A percentile compares a stretch with the other conserved stretches of the same genome.
These are phyloP conservation scores for Westerdykella aurantiaca DNA, from an alignment of 2,329 filamentous ascomycete genomes.

Conservation along the genomic window DNA sequence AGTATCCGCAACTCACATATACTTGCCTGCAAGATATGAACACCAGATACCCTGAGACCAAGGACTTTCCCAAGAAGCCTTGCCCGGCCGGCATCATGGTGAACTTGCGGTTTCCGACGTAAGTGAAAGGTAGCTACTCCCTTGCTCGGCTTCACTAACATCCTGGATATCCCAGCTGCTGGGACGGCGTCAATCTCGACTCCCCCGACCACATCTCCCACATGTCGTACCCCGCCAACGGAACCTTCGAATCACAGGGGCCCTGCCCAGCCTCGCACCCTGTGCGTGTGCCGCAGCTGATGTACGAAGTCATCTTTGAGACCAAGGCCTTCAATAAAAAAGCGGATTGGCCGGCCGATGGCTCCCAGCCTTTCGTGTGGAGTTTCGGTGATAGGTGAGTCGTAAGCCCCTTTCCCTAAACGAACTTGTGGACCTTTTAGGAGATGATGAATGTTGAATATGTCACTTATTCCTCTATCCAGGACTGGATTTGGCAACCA, in stretches of 20 bases:
- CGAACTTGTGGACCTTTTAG: background rate
- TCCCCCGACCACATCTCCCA: conserved; percentile 21
- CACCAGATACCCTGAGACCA: conserved; percentile 39
- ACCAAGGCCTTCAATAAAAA: conserved; percentile 33
- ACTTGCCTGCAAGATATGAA: conserved; percentile 40
- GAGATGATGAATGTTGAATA: background rate
- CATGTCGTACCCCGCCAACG: conserved; percentile 16
- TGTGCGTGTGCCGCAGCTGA: conserved; percentile 17
- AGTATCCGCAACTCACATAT: conserved; percentile 43
- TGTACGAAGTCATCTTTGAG: conserved; percentile 27
- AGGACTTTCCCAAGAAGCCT: conserved; percentile 36
- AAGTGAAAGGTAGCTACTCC: background rate
- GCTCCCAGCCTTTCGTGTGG: conserved; percentile 30
- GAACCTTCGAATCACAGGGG: conserved; percentile 34
- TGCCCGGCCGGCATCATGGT: conserved; percentile 43
- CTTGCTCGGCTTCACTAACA: background rate
- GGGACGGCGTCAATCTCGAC: conserved; percentile 22
- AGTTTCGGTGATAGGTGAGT: conserved; percentile 31
- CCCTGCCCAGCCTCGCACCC: conserved; percentile 50
- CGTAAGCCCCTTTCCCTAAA: conserved; percentile 18
- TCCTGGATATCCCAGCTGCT: conserved; percentile 11
- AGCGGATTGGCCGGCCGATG: conserved; percentile 19
- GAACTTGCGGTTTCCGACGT: conserved; percentile 37
- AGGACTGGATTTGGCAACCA: conserved; percentile 45
- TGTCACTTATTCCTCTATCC: background rate